These are phyloP conservation scores for Mycosphaerella sp. DNA, from an alignment of 2,329 filamentous ascomycete genomes.

Conservation along the genomic window DNA sequence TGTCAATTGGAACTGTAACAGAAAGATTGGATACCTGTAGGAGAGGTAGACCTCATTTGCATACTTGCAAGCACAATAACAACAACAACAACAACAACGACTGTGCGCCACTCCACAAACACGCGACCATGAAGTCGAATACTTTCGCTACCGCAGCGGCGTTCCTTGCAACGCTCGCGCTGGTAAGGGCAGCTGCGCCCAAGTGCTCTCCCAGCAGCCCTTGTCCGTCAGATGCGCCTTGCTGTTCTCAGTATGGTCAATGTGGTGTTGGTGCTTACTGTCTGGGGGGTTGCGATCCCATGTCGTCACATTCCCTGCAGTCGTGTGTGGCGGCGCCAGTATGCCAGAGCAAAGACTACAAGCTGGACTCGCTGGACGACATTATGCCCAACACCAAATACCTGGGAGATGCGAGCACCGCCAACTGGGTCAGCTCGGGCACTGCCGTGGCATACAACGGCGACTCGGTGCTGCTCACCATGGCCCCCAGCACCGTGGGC, in stretches of 20 bases:
- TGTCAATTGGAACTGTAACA: too few species aligned
- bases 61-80: not conserved
- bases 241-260: conserved; percentile 64
- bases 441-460: conserved; percentile 61
- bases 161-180: conserved; percentile 29
- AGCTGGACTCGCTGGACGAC: conserved; percentile 64
- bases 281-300: conserved; percentile 87
- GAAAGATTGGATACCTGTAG: too few species aligned
- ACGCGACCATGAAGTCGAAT: conserved; percentile 24
- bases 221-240: conserved; percentile 32
- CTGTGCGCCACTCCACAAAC: not conserved
- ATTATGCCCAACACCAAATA: conserved; percentile 71
- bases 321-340: conserved; percentile 79
- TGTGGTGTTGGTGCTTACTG: conserved; percentile 94
- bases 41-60: not conserved
- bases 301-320: conserved; percentile 73
- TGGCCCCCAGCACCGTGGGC: conserved; percentile 77
- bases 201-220: conserved; percentile 29
- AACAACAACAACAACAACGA: not conserved
- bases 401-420: conserved; percentile 69
- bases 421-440: conserved; percentile 87
- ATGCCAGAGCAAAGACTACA: conserved; percentile 68
- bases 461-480: conserved; percentile 69
- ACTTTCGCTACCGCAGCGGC: conserved; percentile 28
- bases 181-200: conserved; percentile 23